Percentiles rank a stretch among this genome's conserved stretches.
These are phyloP conservation scores for Acacia concinna DNA, from an alignment of 331 rosid genomes.

Conservation along the genomic window DNA sequence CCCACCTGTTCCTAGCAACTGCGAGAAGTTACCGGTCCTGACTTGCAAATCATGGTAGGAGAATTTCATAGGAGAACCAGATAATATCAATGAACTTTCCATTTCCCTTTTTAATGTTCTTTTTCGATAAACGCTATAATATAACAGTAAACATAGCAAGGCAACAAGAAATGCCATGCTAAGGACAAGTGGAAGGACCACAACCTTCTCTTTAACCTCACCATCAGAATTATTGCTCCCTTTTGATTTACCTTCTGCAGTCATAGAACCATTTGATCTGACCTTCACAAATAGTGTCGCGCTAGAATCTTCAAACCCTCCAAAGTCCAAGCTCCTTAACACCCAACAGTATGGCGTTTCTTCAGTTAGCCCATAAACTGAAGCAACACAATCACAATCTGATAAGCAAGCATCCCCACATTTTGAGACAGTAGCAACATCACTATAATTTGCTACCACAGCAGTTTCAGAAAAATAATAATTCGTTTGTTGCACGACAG, in stretches of 20 bases:
- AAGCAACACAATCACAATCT: conserved; percentile 90
- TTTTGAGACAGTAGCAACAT: conserved; percentile 54
- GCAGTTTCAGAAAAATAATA: conserved; percentile 76
- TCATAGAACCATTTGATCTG: conserved; percentile 52
- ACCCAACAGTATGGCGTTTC: conserved; percentile 90
- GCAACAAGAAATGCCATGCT: conserved; percentile 63
- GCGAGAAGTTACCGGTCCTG: conserved; percentile 71
- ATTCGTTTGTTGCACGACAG: conserved; percentile 71
- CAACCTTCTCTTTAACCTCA: conserved; percentile 52
- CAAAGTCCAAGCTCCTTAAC: conserved; percentile 76
- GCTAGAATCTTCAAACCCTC: conserved; percentile 87
- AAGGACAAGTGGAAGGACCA: conserved; percentile 74
- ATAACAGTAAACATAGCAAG: conserved; percentile 63
- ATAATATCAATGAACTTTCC: conserved; percentile 68
- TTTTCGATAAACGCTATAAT: conserved; percentile 71
- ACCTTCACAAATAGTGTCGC: conserved; percentile 82
- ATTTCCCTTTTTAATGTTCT: conserved; percentile 64
- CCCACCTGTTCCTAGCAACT: conserved; percentile 79
- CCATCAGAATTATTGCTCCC: conserved; percentile 40
- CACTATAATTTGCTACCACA: conserved; percentile 84
- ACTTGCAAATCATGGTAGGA: conserved; percentile 78
- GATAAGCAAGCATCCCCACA: conserved; percentile 88
- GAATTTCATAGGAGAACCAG: conserved; percentile 79
- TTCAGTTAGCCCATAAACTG: conserved; percentile 78
- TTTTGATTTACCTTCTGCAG: conserved; percentile 37